Percentiles rank a stretch among this genome's conserved stretches.
These are phyloP conservation scores for Tulasnella calospora DNA, from an alignment of 768 basidiomycete genomes.

Conservation along the genomic window DNA sequence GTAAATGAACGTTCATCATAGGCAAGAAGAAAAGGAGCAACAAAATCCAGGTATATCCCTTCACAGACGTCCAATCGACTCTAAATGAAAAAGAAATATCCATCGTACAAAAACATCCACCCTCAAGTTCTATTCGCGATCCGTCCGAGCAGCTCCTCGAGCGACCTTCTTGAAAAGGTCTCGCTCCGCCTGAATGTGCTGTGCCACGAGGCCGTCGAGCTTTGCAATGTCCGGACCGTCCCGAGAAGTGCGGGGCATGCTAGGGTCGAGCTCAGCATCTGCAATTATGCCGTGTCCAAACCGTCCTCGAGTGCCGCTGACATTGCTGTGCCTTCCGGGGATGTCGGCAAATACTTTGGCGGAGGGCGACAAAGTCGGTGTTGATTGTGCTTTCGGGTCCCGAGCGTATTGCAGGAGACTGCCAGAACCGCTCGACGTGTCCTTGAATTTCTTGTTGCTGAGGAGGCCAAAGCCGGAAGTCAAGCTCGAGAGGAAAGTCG, in stretches of 20 bases:
- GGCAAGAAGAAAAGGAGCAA: background rate
- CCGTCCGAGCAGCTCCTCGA: slow-evolving; percentile 23
- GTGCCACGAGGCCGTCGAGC: slow-evolving; percentile 73
- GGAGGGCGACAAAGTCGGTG: slow-evolving; percentile 26
- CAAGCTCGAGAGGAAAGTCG: slow-evolving; percentile 43
- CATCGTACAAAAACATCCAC: background rate
- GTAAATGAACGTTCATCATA: background rate
- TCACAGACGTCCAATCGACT: background rate
- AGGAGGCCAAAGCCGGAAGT: background rate
- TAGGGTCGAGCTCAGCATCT: background rate
- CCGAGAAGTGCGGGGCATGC: background rate
- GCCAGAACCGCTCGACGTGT: background rate
- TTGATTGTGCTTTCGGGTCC: slow-evolving; percentile 22
- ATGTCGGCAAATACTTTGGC: background rate
- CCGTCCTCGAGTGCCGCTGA: slow-evolving; percentile 15
- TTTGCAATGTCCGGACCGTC: slow-evolving; percentile 51
- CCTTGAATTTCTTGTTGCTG: background rate
- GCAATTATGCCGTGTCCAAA: background rate
- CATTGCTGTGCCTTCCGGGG: slow-evolving; percentile 21
- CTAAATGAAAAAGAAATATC: slow-evolving; percentile 10
- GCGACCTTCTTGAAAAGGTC: slow-evolving; percentile 76
- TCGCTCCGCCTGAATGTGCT: slow-evolving; percentile 80
- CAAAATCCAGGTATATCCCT: slow-evolving; percentile 10
- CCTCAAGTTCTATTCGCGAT: background rate
- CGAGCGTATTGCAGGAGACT: slow-evolving; percentile 22